Evolutionary conservation across 495 filamentous ascomycete species (phyloP).

Genomic region (Xeromyces bisporus): DNA sequence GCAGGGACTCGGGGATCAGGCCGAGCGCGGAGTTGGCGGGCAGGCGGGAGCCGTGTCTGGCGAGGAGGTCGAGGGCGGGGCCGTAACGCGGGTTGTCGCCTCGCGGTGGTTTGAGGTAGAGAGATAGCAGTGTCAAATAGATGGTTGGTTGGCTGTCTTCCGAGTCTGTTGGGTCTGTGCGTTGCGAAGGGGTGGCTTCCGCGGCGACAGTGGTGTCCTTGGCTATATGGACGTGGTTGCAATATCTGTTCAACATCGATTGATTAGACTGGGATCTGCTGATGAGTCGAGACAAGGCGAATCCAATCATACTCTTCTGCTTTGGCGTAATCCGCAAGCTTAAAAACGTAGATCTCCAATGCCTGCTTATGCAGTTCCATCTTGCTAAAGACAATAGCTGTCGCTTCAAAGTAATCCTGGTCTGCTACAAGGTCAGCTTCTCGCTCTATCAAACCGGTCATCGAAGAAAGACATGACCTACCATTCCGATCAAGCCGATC

Average conservation of each 20-base stretch:
- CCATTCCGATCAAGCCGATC: constrained; percentile 60
- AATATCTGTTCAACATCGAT: constrained; percentile 44
- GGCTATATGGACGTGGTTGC: constrained; percentile 60
- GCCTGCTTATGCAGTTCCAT: constrained; percentile 94
- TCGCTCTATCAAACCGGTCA: background rate
- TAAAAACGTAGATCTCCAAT: constrained; percentile 91
- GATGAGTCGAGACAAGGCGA: constrained; percentile 1
- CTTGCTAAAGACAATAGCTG: constrained; percentile 82
- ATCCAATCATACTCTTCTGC: constrained; percentile 65
- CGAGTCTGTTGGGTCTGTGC: constrained; percentile 27
- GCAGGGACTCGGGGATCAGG: constrained; percentile 65
- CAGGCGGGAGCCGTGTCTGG: constrained; percentile 78
- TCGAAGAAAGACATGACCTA: constrained; percentile 20
- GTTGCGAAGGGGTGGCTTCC: constrained; percentile 18
- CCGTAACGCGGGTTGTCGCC: constrained; percentile 55
- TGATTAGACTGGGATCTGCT: background rate
- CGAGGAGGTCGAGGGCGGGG: constrained; percentile 73
- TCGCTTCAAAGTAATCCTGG: constrained; percentile 71
- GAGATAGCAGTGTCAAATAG: constrained; percentile 74
- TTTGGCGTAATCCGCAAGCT: constrained; percentile 67
- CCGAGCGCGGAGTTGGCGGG: constrained; percentile 71
- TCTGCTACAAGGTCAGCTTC: constrained; percentile 30
- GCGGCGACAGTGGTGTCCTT: constrained; percentile 27
- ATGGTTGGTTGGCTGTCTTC: constrained; percentile 52
- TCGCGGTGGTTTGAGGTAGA: constrained; percentile 74